Evolutionary conservation across 2,329 filamentous ascomycete species (phyloP).

Genomic region (Aspergillus pseudotamarii): DNA sequence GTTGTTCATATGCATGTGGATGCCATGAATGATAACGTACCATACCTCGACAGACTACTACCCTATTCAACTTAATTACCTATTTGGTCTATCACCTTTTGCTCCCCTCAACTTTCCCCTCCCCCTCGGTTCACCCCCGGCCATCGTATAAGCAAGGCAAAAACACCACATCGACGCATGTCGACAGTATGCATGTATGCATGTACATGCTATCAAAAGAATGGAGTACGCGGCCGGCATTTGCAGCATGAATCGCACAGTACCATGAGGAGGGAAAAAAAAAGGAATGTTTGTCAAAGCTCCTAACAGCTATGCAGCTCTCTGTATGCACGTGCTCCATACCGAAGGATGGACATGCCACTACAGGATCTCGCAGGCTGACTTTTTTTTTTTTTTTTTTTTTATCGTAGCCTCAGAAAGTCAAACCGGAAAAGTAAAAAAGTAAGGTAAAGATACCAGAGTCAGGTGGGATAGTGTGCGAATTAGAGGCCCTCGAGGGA

Average conservation of each 20-base stretch:
- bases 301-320: constrained; percentile 8
- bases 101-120: neutral
- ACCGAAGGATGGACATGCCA: neutral
- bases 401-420: neutral
- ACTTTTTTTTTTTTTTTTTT: neutral
- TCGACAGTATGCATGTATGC: neutral
- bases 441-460: neutral
- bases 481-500: neutral
- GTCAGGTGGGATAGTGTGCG: neutral
- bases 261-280: neutral
- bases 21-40: neutral
- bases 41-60: neutral
- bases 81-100: neutral
- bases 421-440: neutral
- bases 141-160: neutral
- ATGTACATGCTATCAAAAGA: neutral
- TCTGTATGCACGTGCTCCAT: constrained; percentile 6
- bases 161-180: neutral
- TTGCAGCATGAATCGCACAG: neutral
- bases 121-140: neutral
- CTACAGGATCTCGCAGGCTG: neutral
- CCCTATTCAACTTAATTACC: neutral
- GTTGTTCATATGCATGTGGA: neutral
- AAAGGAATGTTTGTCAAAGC: constrained; percentile 7
- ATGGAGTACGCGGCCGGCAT: constrained; percentile 6